Evolutionary conservation across 495 filamentous ascomycete species (phyloP).

Genomic region (Lasiosphaeria hispida): DNA sequence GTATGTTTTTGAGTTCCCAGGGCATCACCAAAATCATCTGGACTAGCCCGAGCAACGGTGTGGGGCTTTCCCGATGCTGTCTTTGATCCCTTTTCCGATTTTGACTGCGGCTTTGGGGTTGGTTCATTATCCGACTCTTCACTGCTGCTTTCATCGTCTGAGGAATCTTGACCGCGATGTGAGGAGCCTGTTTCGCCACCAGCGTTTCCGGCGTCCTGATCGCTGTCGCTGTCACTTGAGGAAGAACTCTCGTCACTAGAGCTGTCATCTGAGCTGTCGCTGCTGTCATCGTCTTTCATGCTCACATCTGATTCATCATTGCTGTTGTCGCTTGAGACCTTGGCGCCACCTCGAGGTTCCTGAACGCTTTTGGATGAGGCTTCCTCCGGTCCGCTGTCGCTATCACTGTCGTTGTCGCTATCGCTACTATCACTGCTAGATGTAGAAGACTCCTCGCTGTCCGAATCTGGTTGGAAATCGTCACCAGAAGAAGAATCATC

Average conservation of each 20-base stretch:
- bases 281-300: constrained; percentile 5
- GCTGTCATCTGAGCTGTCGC: constrained; percentile 12
- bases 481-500: constrained; percentile 19
- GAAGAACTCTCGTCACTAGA: background rate
- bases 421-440: constrained; percentile 12
- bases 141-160: background rate
- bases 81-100: background rate
- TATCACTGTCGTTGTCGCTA: constrained; percentile 14
- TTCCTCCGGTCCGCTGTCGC: constrained; percentile 9
- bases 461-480: constrained; percentile 19
- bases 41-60: too few species aligned
- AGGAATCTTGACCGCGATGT: background rate
- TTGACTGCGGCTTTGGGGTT: background rate
- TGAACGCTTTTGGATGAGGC: too few species aligned
- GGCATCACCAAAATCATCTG: too few species aligned
- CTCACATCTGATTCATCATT: too few species aligned
- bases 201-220: constrained; percentile 12
- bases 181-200: background rate
- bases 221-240: constrained; percentile 4
- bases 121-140: background rate
- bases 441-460: background rate
- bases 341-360: too few species aligned
- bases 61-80: too few species aligned
- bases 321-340: too few species aligned
- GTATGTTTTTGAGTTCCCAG: background rate